Conservation (phyloP, 306 rosid species). For the Vigna radiata region DNA sequence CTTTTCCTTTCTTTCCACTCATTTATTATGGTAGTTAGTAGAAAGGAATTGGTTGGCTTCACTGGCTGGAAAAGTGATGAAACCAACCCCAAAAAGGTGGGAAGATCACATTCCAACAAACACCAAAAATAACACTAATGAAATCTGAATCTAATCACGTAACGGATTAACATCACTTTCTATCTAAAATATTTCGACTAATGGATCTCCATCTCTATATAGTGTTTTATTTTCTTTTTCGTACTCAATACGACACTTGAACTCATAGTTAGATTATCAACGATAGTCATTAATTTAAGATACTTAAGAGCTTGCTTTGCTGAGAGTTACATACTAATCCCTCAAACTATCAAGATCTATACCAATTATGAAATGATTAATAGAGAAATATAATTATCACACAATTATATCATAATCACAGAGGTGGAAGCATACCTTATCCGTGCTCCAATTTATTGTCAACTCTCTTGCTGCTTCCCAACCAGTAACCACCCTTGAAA, state of each 20-base stretch:
- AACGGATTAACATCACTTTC: rapidly evolving
- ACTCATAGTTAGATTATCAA: too few relatives aligned
- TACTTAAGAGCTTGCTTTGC: too few relatives aligned
- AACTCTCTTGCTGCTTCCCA: neutral
- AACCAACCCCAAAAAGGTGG: slow-evolving; percentile 27
- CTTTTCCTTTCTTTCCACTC: neutral
- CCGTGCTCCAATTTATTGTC: slow-evolving; percentile 36
- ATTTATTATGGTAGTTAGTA: slow-evolving; percentile 54
- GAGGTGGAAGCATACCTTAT: neutral
- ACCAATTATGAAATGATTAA: neutral
- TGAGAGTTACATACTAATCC: too few relatives aligned
- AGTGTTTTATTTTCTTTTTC: rapidly evolving
- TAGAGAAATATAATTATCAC: neutral
- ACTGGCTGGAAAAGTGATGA: slow-evolving; percentile 7
- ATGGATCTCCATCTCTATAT: too few relatives aligned
- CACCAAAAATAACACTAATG: neutral
- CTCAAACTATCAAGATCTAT: neutral
- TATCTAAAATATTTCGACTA: too few relatives aligned
- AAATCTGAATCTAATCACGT: too few relatives aligned
- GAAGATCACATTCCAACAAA: slow-evolving; percentile 1
- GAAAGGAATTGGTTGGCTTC: slow-evolving; percentile 36
- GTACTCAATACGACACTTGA: too few relatives aligned
- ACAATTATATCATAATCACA: neutral
- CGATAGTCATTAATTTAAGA: neutral
- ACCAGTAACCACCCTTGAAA: slow-evolving; percentile 7